Evolutionary conservation across 106 monocot genomes (phyloP), one percentile per base, ranked within the genome.

Genomic region (Acorus calamus): DNA sequence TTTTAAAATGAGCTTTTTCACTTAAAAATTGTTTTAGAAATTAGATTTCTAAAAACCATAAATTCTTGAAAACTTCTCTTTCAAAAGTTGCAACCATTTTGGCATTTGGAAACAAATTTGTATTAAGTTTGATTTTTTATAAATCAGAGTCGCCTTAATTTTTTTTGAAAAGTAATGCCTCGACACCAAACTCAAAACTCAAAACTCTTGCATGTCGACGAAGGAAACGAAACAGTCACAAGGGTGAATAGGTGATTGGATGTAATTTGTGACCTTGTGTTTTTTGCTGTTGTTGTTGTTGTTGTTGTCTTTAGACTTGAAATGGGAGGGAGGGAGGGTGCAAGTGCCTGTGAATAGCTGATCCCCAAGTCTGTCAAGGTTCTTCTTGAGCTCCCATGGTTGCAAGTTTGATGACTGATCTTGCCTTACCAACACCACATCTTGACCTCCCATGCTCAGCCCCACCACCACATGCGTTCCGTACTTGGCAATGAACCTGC

Each of bases 401-500:
- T 81, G 55, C 11, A 90, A 41, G 14, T 49, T 69, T 13, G 94
- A 94, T 5, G 85, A 83, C 43, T 80, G 71, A 41, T 88, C 83
- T 70, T 96, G 91, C 73, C 79, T 82, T 71, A 96, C 87, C 67
- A 74, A 76, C 6, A 96, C 78, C 66, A 83, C 90, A 75, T 91
- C 91, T 48, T 91, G 82, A n/a, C 96, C 96, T 61, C 96, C 96
- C 64, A 90, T 74, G 44, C 91, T 85, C 57, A 88, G 5, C 47
- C 96, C 96, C 2, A 82, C 84, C 62, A 96, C 61, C 12, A 96
- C 69, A 28, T 96, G 96, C 41, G 96, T 96, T 41, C 96, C 96
- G 52, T 76, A 91, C 3, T 80, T 83, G 46, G 80, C 83, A 44
- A 91, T 90, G 54, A 94, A 94, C 63, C 93, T 94, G 71, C 50